Base-by-base conservation (phyloP, 2,329 filamentous ascomycete genomes). In the Cadophora luteo-olivacea region DNA sequence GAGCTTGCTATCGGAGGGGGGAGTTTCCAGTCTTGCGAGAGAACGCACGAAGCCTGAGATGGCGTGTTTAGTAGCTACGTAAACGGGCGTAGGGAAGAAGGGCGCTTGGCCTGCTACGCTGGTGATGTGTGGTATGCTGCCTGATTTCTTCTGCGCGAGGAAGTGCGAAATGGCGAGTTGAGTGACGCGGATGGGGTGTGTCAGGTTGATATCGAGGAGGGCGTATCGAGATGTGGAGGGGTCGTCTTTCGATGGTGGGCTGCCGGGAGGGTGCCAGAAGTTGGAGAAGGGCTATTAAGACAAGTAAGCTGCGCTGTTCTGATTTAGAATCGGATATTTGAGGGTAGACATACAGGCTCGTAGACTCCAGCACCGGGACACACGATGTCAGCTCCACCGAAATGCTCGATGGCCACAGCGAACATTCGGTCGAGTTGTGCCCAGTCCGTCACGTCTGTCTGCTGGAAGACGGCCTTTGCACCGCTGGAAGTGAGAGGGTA, bases 121-220 rank as follows among this genome's bases (percentile, higher is more conserved):
- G 60, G 83, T 83, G 61, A 85, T 83, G 69, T 84, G 83, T 11
- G 84, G 71, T 33, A 85, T 80, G 1, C 63, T 48, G 8, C 75
- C 75, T 1, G 70, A 67, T 49, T 75, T 75, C 57, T 72, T 74
- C 24, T 74, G 55, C 70, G 76, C 29, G n/a, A 84, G 75, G 74
- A 85, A 85, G 72, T 84, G 80, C 3, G 80, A 78, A 54, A 86
- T 82, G 4, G 84, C 83, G 22, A 86, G 76, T 69, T 85, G 84
- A 1, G 83, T 85, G 11, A 80, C 78, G 54, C 84, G 82, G 71
- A 85, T 85, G 0, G 84, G 84, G 72, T 86, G 84, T 0, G 81
- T 83, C 61, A 86, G 68, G 69, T 85, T 85, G 75, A 86, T 84
- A 68, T 85, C 84, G 24, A 86, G 61, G 61, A 79, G 52, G 33